Conservation (phyloP, 257 asterid species). For the Scutellaria baicalensis region DNA sequence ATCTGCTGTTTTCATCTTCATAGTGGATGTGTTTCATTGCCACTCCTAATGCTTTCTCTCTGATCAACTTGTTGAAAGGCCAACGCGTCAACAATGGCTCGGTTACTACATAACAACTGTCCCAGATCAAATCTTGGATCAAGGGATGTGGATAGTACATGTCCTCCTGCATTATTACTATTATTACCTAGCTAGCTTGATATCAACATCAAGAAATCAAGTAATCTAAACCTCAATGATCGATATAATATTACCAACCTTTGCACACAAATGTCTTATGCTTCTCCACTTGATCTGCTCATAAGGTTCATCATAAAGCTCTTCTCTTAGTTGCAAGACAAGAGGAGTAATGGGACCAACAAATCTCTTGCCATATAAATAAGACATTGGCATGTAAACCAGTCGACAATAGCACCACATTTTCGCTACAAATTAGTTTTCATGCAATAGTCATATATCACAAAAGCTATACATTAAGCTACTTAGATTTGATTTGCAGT, state of each 20-base stretch:
- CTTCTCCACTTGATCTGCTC: constrained; percentile 52
- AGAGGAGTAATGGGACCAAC: constrained; percentile 71
- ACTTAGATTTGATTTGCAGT: no score
- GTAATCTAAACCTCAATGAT: neutral
- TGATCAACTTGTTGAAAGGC: constrained; percentile 61
- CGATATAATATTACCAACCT: constrained; percentile 28
- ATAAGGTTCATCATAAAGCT: constrained; percentile 56
- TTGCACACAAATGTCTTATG: constrained; percentile 50
- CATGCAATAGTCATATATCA: no score
- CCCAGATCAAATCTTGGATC: constrained; percentile 69
- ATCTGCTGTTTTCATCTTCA: constrained; percentile 69
- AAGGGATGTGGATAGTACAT: constrained; percentile 67
- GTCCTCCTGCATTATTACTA: constrained; percentile 48
- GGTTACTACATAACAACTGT: constrained; percentile 39
- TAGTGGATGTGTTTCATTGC: constrained; percentile 71
- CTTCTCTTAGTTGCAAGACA: constrained; percentile 48
- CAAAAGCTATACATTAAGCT: no score
- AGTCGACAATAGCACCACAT: constrained; percentile 78
- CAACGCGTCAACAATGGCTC: constrained; percentile 71
- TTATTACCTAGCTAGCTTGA: neutral
- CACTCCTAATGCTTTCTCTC: constrained; percentile 55
- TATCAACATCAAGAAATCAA: neutral
- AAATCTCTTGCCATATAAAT: constrained; percentile 65
- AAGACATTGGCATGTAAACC: constrained; percentile 85
- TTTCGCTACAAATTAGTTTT: constrained; percentile 47